phyloP scores from a whole-genome alignment of 2,329 filamentous ascomycete species.

The Aspergillus flavus region DNA sequence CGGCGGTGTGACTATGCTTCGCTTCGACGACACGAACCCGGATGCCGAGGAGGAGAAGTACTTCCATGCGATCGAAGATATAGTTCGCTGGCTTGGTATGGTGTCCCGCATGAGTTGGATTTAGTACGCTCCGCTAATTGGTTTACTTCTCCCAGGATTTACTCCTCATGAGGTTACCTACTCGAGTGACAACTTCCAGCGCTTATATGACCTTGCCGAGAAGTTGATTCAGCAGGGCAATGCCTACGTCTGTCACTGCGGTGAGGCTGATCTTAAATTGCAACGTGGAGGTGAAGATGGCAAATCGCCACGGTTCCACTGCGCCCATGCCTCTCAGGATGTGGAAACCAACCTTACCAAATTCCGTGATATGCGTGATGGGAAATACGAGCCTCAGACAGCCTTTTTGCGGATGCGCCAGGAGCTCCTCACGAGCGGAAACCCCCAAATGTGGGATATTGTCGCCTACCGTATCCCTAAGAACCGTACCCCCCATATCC shows the following conservation, averaged over 20 bases:
- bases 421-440: conserved; percentile 69
- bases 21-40: conserved; percentile 95
- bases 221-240: conserved; percentile 72
- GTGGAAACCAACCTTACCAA: conserved; percentile 52
- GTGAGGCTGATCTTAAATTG: conserved; percentile 77
- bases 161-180: conserved; percentile 78
- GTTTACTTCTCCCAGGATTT: conserved; percentile 57
- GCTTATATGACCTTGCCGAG: conserved; percentile 85
- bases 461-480: conserved; percentile 85
- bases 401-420: conserved; percentile 94
- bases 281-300: conserved; percentile 75
- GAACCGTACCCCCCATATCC: conserved; percentile 41
- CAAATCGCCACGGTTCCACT: conserved; percentile 54
- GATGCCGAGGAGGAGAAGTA: conserved; percentile 89
- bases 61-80: conserved; percentile 85
- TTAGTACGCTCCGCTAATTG: background rate
- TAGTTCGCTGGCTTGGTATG: conserved; percentile 72
- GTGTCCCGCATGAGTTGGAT: background rate
- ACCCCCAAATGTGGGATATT: conserved; percentile 96
- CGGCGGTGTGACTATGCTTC: conserved; percentile 69
- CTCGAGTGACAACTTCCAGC: conserved; percentile 87
- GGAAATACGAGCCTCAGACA: conserved; percentile 82
- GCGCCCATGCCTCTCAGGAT: conserved; percentile 59
- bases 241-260: conserved; percentile 83
- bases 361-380: conserved; percentile 88